These are phyloP conservation scores for Didymella glomerata DNA, from an alignment of 2,329 filamentous ascomycete species.

Conservation along the genomic window DNA sequence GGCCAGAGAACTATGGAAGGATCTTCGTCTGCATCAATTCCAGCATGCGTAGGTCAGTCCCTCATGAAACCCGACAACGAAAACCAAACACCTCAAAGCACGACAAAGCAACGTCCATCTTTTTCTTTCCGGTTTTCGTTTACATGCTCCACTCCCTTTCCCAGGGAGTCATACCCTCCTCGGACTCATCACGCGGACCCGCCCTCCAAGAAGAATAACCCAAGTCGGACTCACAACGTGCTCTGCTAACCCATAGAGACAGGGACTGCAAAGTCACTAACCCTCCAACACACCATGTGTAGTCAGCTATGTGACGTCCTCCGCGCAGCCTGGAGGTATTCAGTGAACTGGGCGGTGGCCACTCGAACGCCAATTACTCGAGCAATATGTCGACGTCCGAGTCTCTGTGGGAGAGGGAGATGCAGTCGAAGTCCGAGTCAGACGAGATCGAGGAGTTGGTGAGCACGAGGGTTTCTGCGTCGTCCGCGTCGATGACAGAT, in stretches of 20 bases:
- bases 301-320: neutral
- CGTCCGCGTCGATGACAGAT: neutral
- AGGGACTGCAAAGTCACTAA: neutral
- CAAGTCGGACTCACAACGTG: neutral
- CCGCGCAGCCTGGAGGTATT: neutral
- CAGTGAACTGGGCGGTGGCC: neutral
- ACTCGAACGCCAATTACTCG: neutral
- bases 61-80: neutral
- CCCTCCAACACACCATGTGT: neutral
- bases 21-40: no score
- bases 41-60: neutral
- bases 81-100: neutral
- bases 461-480: neutral
- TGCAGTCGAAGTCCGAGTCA: neutral
- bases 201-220: neutral
- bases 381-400: neutral
- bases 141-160: neutral
- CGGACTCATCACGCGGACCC: neutral
- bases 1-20: no score
- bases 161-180: no score
- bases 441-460: neutral
- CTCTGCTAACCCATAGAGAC: neutral
- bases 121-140: neutral
- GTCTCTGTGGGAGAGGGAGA: neutral
- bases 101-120: neutral